These are phyloP conservation scores for Sutorius australiensis DNA, from an alignment of 768 basidiomycete genomes.

Conservation along the genomic window DNA sequence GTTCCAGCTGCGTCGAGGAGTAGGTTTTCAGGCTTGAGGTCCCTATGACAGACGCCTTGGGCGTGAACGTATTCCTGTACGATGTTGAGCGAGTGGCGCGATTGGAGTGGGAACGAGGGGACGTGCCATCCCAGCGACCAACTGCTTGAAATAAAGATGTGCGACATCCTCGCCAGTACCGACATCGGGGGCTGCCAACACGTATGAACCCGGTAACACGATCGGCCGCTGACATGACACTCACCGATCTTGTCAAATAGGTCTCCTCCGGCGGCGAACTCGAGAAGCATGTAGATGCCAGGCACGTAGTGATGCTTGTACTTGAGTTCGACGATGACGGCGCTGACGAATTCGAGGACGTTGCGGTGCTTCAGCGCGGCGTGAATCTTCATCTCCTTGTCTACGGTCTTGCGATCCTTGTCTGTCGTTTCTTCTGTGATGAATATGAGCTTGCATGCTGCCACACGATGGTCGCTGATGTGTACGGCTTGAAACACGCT, in stretches of 20 bases:
- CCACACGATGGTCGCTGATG: conserved; percentile 57
- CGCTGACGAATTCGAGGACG: conserved; percentile 81
- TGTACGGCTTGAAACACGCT: conserved; percentile 87
- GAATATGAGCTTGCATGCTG: conserved; percentile 82
- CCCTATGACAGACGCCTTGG: conserved; percentile 92
- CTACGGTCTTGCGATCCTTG: conserved; percentile 70
- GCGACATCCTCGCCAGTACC: conserved; percentile 85
- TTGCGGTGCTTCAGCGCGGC: conserved; percentile 71
- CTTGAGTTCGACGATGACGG: conserved; percentile 66
- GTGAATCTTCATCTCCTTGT: conserved; percentile 93
- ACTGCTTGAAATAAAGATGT: conserved; percentile 85
- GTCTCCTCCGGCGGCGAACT: conserved; percentile 91
- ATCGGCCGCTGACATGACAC: conserved; percentile 22
- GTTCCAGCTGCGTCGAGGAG: conserved; percentile 79
- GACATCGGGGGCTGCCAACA: conserved; percentile 72
- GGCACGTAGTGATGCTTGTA: conserved; percentile 58
- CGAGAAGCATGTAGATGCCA: conserved; percentile 89
- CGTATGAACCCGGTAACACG: neutral
- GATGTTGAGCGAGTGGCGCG: neutral
- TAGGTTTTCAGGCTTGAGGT: conserved; percentile 95
- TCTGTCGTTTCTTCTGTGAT: conserved; percentile 62
- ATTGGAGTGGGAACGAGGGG: neutral
- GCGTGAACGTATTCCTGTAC: conserved; percentile 75
- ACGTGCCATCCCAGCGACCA: conserved; percentile 78
- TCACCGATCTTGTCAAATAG: conserved; percentile 97